Conservation (phyloP, 192 early-diverging fungal genomes). For the Neocallimastix lanati region DNA sequence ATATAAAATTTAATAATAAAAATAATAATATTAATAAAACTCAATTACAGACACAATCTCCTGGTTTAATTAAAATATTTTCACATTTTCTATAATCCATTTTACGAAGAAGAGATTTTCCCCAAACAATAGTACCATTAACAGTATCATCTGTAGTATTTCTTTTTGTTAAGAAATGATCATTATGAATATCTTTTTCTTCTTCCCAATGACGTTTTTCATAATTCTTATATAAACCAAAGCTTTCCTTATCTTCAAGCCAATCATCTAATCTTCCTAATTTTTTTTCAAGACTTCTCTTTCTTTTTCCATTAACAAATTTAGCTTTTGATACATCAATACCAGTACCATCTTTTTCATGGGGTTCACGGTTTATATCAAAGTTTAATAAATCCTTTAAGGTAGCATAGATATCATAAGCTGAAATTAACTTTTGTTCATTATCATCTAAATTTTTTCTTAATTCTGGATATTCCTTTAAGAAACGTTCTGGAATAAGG, state of each 20-base stretch:
- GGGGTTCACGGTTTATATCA: neutral
- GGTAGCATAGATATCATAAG: neutral
- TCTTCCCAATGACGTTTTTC: too few species aligned
- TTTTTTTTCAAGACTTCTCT: neutral
- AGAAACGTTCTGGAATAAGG: constrained; percentile 6
- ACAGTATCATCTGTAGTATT: neutral
- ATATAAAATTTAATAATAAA: too few species aligned
- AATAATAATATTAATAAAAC: too few species aligned
- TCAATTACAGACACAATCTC: neutral
- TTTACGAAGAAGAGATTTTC: neutral
- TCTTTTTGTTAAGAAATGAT: too few species aligned
- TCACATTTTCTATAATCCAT: neutral
- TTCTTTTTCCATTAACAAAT: neutral
- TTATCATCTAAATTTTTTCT: neutral
- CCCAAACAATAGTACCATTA: neutral
- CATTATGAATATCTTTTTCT: too few species aligned
- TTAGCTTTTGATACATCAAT: neutral
- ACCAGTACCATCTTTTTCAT: neutral
- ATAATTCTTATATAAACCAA: neutral
- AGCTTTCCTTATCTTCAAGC: neutral
- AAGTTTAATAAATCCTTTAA: neutral
- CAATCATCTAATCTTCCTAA: neutral
- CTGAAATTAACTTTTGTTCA: neutral
- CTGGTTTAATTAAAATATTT: neutral
- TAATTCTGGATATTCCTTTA: neutral